A percentile compares a stretch with the other conserved stretches of the same genome.
phyloP scores from a whole-genome alignment of 495 filamentous ascomycete genomes.

The Pyrenula massariospora region DNA sequence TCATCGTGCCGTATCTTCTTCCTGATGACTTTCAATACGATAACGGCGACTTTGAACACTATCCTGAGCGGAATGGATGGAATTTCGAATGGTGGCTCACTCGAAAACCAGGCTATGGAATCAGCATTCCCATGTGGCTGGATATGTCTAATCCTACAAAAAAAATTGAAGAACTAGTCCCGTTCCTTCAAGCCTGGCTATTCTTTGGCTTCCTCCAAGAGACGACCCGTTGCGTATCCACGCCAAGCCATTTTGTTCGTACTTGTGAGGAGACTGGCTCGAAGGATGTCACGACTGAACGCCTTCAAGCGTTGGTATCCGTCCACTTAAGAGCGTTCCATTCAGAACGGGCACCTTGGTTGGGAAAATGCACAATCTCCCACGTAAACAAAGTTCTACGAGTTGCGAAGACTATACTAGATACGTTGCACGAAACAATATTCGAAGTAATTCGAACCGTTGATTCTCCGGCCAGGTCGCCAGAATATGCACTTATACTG shows the following conservation, averaged over 20 bases:
- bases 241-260: background rate
- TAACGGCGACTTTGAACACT: background rate
- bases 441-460: background rate
- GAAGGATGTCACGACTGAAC: background rate
- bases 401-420: background rate
- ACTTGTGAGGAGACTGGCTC: background rate
- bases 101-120: background rate
- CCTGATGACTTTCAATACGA: background rate
- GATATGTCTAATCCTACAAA: background rate
- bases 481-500: background rate
- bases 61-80: background rate
- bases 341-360: background rate
- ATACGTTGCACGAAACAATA: background rate
- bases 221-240: background rate
- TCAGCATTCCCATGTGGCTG: background rate
- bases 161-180: background rate
- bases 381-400: background rate
- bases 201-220: background rate
- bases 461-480: background rate
- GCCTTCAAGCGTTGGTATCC: background rate
- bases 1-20: background rate
- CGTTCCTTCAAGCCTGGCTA: background rate
- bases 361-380: background rate
- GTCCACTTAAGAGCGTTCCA: background rate
- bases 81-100: background rate